Conservation (phyloP, 2,329 filamentous ascomycete genomes). For the Epichloe sp. region DNA sequence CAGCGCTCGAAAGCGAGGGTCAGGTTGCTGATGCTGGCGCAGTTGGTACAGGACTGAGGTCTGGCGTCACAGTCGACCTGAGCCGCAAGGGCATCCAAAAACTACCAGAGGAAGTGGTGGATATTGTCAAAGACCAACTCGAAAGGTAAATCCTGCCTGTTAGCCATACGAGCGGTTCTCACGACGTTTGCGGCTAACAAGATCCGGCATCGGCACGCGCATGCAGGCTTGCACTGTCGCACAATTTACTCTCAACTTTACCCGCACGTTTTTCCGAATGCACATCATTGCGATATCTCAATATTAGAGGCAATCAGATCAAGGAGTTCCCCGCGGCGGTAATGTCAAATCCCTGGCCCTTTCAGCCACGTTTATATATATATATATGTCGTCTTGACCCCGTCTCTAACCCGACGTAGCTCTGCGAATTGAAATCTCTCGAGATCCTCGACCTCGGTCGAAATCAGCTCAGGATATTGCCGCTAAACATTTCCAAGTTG, state of each 20-base stretch:
- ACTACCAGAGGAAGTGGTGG: conserved; percentile 60
- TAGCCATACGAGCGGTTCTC: neutral
- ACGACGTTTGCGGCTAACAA: neutral
- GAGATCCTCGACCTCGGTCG: conserved; percentile 88
- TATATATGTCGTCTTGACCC: conserved; percentile 5
- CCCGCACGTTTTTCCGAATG: conserved; percentile 62
- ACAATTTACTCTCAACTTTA: conserved; percentile 61
- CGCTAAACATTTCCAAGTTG: conserved; percentile 66
- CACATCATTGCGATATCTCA: conserved; percentile 65
- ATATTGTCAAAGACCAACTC: conserved; percentile 60
- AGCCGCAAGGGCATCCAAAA: conserved; percentile 62
- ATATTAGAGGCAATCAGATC: conserved; percentile 65
- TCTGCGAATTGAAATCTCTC: conserved; percentile 73
- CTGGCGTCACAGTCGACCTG: conserved; percentile 65
- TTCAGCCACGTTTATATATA: neutral
- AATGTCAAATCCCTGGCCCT: conserved; percentile 12
- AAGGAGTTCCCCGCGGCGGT: conserved; percentile 47
- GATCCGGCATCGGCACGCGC: neutral
- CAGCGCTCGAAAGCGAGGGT: conserved; percentile 51
- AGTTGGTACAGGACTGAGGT: conserved; percentile 47
- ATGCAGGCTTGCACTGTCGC: conserved; percentile 61
- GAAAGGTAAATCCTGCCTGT: conserved; percentile 41
- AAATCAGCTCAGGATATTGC: conserved; percentile 69
- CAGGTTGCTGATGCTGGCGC: conserved; percentile 48
- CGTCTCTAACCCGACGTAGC: conserved; percentile 34